Percentiles rank a stretch among this genome's conserved stretches.
These are phyloP conservation scores for Cordyceps militaris DNA, from an alignment of 2,329 filamentous ascomycete species.

Conservation along the genomic window DNA sequence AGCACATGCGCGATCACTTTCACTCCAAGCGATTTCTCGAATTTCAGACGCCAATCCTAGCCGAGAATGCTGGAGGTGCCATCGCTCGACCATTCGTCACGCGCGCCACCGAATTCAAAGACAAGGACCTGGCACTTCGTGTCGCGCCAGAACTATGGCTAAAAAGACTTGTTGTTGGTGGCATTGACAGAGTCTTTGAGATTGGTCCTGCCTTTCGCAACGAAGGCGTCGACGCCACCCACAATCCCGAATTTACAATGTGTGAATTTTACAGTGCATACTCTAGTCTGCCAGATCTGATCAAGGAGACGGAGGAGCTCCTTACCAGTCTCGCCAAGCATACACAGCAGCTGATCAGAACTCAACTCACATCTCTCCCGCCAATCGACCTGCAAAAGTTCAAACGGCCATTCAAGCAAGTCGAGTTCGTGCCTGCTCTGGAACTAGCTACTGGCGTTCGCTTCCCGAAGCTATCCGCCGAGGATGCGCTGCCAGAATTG, in stretches of 20 bases:
- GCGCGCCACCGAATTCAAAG: constrained; percentile 64
- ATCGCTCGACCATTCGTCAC: constrained; percentile 82
- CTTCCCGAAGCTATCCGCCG: constrained; percentile 55
- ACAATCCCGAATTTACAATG: constrained; percentile 96
- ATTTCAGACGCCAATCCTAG: constrained; percentile 85
- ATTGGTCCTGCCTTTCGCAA: constrained; percentile 91
- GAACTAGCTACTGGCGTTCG: constrained; percentile 58
- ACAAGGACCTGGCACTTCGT: constrained; percentile 66
- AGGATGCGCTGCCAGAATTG: constrained; percentile 52
- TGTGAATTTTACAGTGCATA: constrained; percentile 96
- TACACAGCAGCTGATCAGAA: constrained; percentile 39
- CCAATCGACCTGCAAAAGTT: constrained; percentile 43
- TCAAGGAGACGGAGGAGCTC: constrained; percentile 66
- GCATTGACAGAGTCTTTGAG: constrained; percentile 84
- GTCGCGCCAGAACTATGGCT: constrained; percentile 95
- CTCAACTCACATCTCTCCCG: constrained; percentile 39
- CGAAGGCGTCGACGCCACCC: constrained; percentile 82
- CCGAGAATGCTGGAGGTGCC: constrained; percentile 77
- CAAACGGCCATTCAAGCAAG: constrained; percentile 51
- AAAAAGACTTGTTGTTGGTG: constrained; percentile 84
- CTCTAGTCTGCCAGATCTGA: constrained; percentile 66
- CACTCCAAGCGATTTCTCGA: constrained; percentile 68
- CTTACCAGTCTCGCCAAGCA: constrained; percentile 52
- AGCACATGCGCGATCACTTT: constrained; percentile 67
- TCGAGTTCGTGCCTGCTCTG: constrained; percentile 78